Conservation (phyloP, 352 stramenopile species). For the Thalassiosira sp. region DNA sequence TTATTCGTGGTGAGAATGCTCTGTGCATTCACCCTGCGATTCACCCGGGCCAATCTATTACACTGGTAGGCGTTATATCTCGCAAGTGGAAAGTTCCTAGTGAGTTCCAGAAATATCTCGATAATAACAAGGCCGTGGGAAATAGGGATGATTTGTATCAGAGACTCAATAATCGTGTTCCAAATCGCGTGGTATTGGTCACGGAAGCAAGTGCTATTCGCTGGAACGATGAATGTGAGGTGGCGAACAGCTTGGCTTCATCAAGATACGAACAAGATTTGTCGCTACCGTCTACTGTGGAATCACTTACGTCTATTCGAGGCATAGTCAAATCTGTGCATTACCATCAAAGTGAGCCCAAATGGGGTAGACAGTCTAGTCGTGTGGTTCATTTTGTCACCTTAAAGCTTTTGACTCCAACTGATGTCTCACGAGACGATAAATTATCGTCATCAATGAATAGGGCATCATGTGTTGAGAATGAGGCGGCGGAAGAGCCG, state of each 20-base stretch:
- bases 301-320: slow-evolving; percentile 41
- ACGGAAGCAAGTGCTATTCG: slow-evolving; percentile 36
- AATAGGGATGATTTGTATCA: slow-evolving; percentile 35
- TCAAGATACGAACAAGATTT: too few species aligned
- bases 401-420: slow-evolving; percentile 23
- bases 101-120: slow-evolving; percentile 27
- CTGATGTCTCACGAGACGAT: slow-evolving; percentile 3
- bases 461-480: slow-evolving; percentile 7
- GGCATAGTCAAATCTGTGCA: slow-evolving; percentile 49
- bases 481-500: slow-evolving; percentile 1
- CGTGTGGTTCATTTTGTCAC: slow-evolving; percentile 47
- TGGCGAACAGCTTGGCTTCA: not conserved
- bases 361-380: slow-evolving; percentile 18
- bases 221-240: slow-evolving; percentile 29
- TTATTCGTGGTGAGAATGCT: slow-evolving; percentile 47
- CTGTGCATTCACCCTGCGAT: slow-evolving; percentile 50
- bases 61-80: slow-evolving; percentile 41
- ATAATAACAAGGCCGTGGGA: not conserved
- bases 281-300: slow-evolving; percentile 44
- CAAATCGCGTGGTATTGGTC: slow-evolving; percentile 69
- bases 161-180: slow-evolving; percentile 52
- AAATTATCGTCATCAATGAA: not conserved
- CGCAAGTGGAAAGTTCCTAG: slow-evolving; percentile 52
- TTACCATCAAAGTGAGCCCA: slow-evolving; percentile 27
- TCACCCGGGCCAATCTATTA: slow-evolving; percentile 47